A percentile compares a stretch with the other conserved stretches of the same genome.
Conservation (phyloP, 441 rosid genomes). For the Populus hybrid region DNA sequence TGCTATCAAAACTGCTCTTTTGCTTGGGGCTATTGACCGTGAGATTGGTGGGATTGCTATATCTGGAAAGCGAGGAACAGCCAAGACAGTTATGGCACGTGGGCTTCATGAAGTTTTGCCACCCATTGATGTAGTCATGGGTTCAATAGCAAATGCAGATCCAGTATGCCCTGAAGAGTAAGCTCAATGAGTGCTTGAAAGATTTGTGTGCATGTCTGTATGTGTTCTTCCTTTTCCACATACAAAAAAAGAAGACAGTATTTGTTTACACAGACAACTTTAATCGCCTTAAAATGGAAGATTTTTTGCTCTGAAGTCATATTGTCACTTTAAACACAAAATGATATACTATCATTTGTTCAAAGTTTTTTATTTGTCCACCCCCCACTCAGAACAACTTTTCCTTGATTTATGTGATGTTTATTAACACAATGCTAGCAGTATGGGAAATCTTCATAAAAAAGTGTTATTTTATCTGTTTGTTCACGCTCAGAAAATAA, state of each 20-base stretch:
- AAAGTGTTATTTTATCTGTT: background rate
- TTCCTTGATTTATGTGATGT: background rate
- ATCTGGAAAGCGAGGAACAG: constrained; percentile 87
- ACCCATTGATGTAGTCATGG: constrained; percentile 88
- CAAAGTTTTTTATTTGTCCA: background rate
- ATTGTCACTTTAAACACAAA: background rate
- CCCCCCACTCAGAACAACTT: background rate
- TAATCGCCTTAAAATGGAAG: background rate
- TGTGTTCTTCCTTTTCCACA: background rate
- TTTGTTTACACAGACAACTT: background rate
- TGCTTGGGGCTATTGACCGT: constrained; percentile 90
- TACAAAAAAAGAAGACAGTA: background rate
- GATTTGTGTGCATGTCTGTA: background rate
- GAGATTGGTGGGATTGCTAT: constrained; percentile 93
- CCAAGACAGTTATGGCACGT: constrained; percentile 93
- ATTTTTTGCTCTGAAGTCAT: background rate
- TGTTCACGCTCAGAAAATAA: background rate
- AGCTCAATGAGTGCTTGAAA: constrained; percentile 15
- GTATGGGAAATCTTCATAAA: background rate
- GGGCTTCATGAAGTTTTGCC: constrained; percentile 86
- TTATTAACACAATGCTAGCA: background rate
- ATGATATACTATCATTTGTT: background rate
- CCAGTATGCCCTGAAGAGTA: constrained; percentile 86
- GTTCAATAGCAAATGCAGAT: constrained; percentile 88
- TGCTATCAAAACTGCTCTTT: constrained; percentile 91